Evolutionary conservation across 495 filamentous ascomycete species (phyloP), one percentile per base, ranked within the genome.

Genomic region (Letharia columbiana): DNA sequence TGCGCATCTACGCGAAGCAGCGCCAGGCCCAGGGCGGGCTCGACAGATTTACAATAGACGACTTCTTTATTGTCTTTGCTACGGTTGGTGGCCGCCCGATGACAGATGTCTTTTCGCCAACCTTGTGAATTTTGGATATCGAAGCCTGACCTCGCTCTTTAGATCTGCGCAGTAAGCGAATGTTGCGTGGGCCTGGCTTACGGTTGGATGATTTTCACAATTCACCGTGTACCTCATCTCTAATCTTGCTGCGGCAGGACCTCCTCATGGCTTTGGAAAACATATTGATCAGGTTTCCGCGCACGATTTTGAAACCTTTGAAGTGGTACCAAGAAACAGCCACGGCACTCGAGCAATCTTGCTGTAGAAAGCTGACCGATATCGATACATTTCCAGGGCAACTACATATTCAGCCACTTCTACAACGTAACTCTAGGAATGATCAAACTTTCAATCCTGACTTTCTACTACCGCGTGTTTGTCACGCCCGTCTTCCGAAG

Each of bases 401-500:
- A 60, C 12, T 60, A 60, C 35, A 60, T 60, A 8, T 60, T 60
- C 58, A 60, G 58, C 40, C 58, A 60, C n/a, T 60, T 60, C 58
- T 60, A 60, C 35, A 68, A 60, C 13, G n/a, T 60, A 10, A 42
- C 58, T 20, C 66, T 76, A 18, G 65, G 71, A 33, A 68, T 74
- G 54, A 73, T 72, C 63, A 76, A 76, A 58, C 66, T 76, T 11
- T 73, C 72, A 44, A 73, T 76, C 69, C 65, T 75, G 11, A 61
- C 69, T 9, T 71, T 75, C 67, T 76, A 76, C 66, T 71, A 73
- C 54, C 70, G 72, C 17, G 63, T 76, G 28, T 76, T 76, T 54
- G 69, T 72, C 6, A 69, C 66, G 18, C 69, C 63, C 9, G 39
- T 45, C 63, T 73, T 73, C 63, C 70, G 66, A 35, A 41, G 49